Evolutionary conservation across 495 filamentous ascomycete genomes (phyloP), one percentile per base, ranked within the genome.

Genomic region (Rhizodiscina lignyota): DNA sequence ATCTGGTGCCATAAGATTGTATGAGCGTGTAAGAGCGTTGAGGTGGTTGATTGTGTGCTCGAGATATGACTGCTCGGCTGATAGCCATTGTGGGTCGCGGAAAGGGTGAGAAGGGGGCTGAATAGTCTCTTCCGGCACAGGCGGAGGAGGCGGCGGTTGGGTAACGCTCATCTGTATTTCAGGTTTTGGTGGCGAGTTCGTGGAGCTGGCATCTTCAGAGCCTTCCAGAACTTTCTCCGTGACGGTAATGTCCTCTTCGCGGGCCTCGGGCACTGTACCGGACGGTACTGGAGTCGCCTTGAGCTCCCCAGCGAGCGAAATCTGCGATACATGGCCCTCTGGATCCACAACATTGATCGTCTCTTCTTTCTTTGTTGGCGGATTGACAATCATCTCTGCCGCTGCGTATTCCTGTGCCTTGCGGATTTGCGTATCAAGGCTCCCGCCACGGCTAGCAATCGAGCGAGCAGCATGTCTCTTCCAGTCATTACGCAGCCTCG

Each of bases 1-100:
- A 21, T 79, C 73, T 0, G 89, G 89, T 0, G 89, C 89, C 70
- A 89, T 82, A 0, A 97, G 71, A 42, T 97, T 97, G 61, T 97
- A 97, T 4, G 81, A 79, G 15, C 89, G 72, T 11, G 86, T 77
- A 13, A 87, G 64, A 19, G 51, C 51, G 54, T 96, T 97, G 36
- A 97, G 67, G 32, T 79, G 69, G 34, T 68, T 66, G 49, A 97
- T 73, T 22, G 82, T 68, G 4, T 93, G 72, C 35, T 70, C 68
- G 52, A 79, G 77, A 59, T 87, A 97, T 4, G 78, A 62, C 11
- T 60, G 56, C 50, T 97, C 86, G 20, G 72, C 70, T 2, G 62
- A 50, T 41, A 85, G 62, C 72, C 79, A 84, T 6, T 59, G 41
- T 0, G 71, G 61, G 37, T 83, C 74, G 26, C 79, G 64, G 51